A percentile compares a stretch with the other conserved stretches of the same genome.
phyloP scores from a whole-genome alignment of 2,329 filamentous ascomycete genomes.

The Neofusicoccum umdonicola region DNA sequence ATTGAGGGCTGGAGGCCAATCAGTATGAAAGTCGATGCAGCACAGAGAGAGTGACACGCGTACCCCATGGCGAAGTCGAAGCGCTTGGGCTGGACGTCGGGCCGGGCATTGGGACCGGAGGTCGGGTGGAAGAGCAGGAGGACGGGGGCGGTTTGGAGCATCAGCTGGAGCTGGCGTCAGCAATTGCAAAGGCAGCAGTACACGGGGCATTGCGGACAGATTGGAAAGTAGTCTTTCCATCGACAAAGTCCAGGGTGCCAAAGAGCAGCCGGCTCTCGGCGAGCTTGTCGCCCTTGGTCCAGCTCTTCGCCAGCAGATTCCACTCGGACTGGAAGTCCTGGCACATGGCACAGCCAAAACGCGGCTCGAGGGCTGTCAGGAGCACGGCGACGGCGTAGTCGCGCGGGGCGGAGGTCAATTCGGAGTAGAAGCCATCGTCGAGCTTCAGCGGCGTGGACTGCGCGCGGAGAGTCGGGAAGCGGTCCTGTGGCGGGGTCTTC shows the following conservation, averaged over 20 bases:
- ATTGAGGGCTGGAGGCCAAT: slow-evolving; percentile 57
- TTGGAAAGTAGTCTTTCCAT: slow-evolving; percentile 82
- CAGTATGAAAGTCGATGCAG: not conserved
- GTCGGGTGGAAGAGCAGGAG: slow-evolving; percentile 86
- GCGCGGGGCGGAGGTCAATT: slow-evolving; percentile 72
- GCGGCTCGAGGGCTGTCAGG: slow-evolving; percentile 78
- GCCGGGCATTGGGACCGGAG: slow-evolving; percentile 71
- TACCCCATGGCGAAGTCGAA: slow-evolving; percentile 85
- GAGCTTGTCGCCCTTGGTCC: slow-evolving; percentile 78
- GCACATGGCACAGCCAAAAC: slow-evolving; percentile 84
- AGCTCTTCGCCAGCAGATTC: slow-evolving; percentile 81
- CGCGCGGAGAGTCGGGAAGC: slow-evolving; percentile 68
- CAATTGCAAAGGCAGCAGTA: not conserved
- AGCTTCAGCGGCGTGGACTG: slow-evolving; percentile 75
- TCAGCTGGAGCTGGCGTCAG: slow-evolving; percentile 59
- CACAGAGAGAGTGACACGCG: slow-evolving; percentile 27
- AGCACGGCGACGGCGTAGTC: slow-evolving; percentile 83
- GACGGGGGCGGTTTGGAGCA: slow-evolving; percentile 90
- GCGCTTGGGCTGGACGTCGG: slow-evolving; percentile 66
- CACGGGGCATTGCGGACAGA: slow-evolving; percentile 56
- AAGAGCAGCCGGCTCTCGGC: slow-evolving; percentile 73
- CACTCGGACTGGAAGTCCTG: slow-evolving; percentile 92
- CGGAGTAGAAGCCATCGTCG: slow-evolving; percentile 70
- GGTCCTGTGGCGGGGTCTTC: slow-evolving; percentile 57
- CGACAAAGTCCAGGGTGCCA: slow-evolving; percentile 80